phyloP scores from a whole-genome alignment of 2,329 filamentous ascomycete species.

The Aspergillus transmontanensis region DNA sequence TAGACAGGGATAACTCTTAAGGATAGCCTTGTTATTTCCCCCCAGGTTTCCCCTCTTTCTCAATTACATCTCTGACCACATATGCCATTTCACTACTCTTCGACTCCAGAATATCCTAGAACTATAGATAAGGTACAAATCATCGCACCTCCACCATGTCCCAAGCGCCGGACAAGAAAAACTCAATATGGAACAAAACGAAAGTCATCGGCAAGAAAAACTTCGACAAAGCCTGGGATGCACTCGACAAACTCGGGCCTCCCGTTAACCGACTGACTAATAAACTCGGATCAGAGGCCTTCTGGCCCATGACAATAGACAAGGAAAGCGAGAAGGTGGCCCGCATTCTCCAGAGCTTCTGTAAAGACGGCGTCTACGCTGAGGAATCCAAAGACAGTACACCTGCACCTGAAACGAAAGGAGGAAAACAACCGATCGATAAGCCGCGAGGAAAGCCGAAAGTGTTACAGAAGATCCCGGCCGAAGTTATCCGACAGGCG shows the following conservation, averaged over 20 bases:
- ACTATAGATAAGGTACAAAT: neutral
- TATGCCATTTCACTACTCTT: neutral
- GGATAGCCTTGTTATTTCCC: neutral
- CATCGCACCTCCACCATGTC: constrained; percentile 1
- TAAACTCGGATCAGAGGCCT: constrained; percentile 76
- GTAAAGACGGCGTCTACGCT: constrained; percentile 72
- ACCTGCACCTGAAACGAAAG: constrained; percentile 14
- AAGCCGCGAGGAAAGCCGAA: constrained; percentile 61
- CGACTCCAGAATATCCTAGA: neutral
- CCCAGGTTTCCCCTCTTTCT: neutral
- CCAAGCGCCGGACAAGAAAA: neutral
- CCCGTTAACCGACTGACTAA: constrained; percentile 81
- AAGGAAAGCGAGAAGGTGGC: constrained; percentile 90
- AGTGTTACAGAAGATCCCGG: constrained; percentile 79
- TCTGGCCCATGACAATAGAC: constrained; percentile 83
- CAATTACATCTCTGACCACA: neutral
- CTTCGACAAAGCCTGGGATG: constrained; percentile 71
- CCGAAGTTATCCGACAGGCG: constrained; percentile 81
- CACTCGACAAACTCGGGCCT: constrained; percentile 67
- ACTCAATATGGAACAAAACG: constrained; percentile 30
- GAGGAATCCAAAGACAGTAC: constrained; percentile 54
- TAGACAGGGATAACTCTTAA: neutral
- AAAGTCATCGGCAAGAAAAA: constrained; percentile 59
- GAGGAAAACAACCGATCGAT: constrained; percentile 44
- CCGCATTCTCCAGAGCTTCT: constrained; percentile 85